A percentile compares a stretch with the other conserved stretches of the same genome.
phyloP scores from a whole-genome alignment of 768 basidiomycete genomes.

The Lentinula detonsa region DNA sequence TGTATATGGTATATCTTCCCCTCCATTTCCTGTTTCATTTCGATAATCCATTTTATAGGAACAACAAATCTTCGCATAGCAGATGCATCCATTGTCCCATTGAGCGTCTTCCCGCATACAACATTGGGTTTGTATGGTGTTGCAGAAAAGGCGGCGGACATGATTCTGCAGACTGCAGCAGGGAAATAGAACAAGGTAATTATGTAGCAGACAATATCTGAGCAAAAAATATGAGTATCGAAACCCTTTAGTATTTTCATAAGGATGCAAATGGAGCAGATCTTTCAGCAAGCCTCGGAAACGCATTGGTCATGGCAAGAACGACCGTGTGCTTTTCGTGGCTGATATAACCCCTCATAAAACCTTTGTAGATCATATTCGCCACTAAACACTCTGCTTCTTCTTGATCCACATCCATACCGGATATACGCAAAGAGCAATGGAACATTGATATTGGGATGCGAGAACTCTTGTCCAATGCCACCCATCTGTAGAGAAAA shows the following conservation, averaged over 20 bases:
- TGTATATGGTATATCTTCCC: conserved; percentile 7
- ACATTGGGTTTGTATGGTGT: conserved; percentile 20
- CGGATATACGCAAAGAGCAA: conserved; percentile 64
- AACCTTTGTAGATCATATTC: conserved; percentile 92
- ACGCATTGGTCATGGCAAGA: conserved; percentile 70
- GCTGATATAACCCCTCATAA: conserved; percentile 92
- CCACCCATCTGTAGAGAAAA: conserved; percentile 61
- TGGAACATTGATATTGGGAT: conserved; percentile 82
- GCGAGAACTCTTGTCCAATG: conserved; percentile 63
- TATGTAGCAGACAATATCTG: neutral
- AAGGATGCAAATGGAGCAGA: conserved; percentile 41
- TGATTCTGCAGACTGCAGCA: conserved; percentile 11
- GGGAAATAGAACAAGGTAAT: neutral
- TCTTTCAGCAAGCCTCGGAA: conserved; percentile 68
- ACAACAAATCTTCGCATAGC: conserved; percentile 19
- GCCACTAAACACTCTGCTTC: conserved; percentile 93
- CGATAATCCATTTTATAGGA: neutral
- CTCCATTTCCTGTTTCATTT: neutral
- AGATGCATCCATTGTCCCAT: conserved; percentile 21
- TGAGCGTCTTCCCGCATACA: conserved; percentile 18
- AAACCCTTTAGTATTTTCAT: neutral
- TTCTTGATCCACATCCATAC: conserved; percentile 61
- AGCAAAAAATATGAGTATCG: neutral
- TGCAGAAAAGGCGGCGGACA: conserved; percentile 20
- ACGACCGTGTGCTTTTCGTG: conserved; percentile 96